Conservation (phyloP, 2,329 filamentous ascomycete species). For the Zasmidium angulare region DNA sequence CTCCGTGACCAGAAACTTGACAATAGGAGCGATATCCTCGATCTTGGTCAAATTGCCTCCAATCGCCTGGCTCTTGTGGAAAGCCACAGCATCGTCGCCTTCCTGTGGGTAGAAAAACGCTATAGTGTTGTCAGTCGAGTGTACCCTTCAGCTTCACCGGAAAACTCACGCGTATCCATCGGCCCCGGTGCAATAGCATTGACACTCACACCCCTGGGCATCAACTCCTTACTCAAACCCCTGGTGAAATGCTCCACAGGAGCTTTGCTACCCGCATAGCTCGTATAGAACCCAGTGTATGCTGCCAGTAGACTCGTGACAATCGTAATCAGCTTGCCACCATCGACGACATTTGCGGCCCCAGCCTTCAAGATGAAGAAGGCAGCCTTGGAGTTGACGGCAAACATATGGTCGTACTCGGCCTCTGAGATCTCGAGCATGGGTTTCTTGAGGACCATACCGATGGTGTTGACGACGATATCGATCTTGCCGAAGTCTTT, state of each 20-base stretch:
- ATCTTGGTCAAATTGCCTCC: slow-evolving; percentile 12
- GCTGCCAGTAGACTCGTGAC: slow-evolving; percentile 15
- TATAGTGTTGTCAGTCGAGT: not conserved
- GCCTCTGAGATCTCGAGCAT: slow-evolving; percentile 45
- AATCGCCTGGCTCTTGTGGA: slow-evolving; percentile 14
- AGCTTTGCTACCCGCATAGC: slow-evolving; percentile 15
- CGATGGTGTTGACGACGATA: slow-evolving; percentile 51
- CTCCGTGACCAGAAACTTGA: slow-evolving; percentile 12
- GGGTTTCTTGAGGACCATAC: slow-evolving; percentile 51
- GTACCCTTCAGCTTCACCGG: no score
- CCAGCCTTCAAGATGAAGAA: slow-evolving; percentile 16
- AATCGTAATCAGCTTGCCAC: slow-evolving; percentile 16
- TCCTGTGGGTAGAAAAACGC: slow-evolving; percentile 18
- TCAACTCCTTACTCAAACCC: slow-evolving; percentile 14
- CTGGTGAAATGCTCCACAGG: slow-evolving; percentile 19
- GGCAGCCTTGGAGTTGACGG: slow-evolving; percentile 21
- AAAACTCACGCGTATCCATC: slow-evolving; percentile 11
- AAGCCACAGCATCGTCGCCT: slow-evolving; percentile 10
- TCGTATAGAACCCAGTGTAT: slow-evolving; percentile 15
- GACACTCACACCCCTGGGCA: slow-evolving; percentile 7
- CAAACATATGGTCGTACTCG: slow-evolving; percentile 52
- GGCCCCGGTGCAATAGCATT: slow-evolving; percentile 18
- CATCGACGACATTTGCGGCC: slow-evolving; percentile 13
- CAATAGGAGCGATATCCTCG: slow-evolving; percentile 14
- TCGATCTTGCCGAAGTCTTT: slow-evolving; percentile 46